Percentiles rank a stretch among this genome's conserved stretches.
Evolutionary conservation across 257 asterid species (phyloP).

Genomic region (Verbena officinalis): DNA sequence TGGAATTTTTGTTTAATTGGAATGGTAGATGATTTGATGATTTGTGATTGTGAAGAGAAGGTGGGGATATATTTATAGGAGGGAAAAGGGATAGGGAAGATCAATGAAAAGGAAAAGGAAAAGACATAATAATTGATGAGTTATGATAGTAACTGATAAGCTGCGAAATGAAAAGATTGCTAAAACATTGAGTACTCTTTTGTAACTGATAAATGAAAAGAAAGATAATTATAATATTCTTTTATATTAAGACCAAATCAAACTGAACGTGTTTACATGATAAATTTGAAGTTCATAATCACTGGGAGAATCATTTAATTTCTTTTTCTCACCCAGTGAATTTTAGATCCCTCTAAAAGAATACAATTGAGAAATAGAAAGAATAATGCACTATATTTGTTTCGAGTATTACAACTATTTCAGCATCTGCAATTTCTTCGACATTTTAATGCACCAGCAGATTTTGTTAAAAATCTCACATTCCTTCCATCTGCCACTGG

Average conservation of each 20-base stretch:
- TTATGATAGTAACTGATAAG: constrained; percentile 18
- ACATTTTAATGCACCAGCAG: constrained; percentile 71
- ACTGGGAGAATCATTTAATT: too few species aligned
- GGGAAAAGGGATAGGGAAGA: constrained; percentile 10
- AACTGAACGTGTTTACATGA: too few species aligned
- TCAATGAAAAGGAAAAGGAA: background rate
- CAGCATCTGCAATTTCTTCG: constrained; percentile 49
- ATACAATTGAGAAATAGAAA: too few species aligned
- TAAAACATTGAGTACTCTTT: background rate
- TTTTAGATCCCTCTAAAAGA: too few species aligned
- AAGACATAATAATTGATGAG: background rate
- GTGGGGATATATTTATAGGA: background rate
- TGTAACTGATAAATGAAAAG: too few species aligned
- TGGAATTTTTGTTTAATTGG: too few species aligned
- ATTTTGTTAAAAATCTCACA: constrained; percentile 58
- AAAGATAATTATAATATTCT: too few species aligned
- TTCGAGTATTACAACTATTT: background rate
- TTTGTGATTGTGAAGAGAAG: background rate
- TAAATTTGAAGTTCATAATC: too few species aligned
- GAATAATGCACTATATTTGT: too few species aligned
- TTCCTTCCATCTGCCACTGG: constrained; percentile 52
- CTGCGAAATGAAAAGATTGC: constrained; percentile 14
- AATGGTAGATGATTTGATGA: background rate
- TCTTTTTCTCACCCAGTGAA: too few species aligned
- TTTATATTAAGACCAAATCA: too few species aligned